A percentile compares a stretch with the other conserved stretches of the same genome.
Conservation (phyloP, 192 early-diverging fungal genomes). For the Gamsiella multidivaricata region DNA sequence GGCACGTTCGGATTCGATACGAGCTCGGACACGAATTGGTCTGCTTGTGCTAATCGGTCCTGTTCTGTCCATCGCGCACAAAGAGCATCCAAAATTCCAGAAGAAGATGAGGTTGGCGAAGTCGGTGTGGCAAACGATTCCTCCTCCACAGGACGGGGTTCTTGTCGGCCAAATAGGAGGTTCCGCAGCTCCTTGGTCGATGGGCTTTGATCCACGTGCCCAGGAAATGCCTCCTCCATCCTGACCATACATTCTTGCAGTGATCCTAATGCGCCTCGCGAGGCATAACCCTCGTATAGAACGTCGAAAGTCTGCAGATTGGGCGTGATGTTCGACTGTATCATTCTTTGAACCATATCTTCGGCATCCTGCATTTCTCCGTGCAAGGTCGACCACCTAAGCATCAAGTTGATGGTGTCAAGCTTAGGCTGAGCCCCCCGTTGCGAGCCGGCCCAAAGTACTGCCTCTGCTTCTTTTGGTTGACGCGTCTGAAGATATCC, state of each 20-base stretch:
- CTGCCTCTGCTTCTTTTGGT: constrained; percentile 19
- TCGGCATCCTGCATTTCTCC: constrained; percentile 29
- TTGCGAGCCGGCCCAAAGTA: constrained; percentile 14
- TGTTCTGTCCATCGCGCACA: constrained; percentile 34
- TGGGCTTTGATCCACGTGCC: neutral
- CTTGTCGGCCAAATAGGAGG: constrained; percentile 8
- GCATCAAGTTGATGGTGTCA: constrained; percentile 28
- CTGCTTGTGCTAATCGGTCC: constrained; percentile 19
- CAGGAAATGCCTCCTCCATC: constrained; percentile 28
- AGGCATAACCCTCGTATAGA: constrained; percentile 34
- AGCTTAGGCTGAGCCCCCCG: constrained; percentile 20
- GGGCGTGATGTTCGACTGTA: constrained; percentile 16
- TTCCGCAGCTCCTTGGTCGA: neutral
- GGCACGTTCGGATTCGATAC: constrained; percentile 6
- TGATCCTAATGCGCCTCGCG: constrained; percentile 13
- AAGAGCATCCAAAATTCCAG: constrained; percentile 3
- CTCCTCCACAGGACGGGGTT: neutral
- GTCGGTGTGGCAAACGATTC: neutral
- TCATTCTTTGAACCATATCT: constrained; percentile 15
- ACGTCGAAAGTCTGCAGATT: constrained; percentile 34
- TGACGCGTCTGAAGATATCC: constrained; percentile 24
- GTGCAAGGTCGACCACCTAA: constrained; percentile 34
- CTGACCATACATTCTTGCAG: constrained; percentile 13
- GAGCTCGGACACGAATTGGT: constrained; percentile 19
- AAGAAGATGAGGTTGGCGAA: neutral